Percentiles rank a stretch among this genome's conserved stretches.
Conservation (phyloP, 106 monocot genomes). For the Allium cepa region DNA sequence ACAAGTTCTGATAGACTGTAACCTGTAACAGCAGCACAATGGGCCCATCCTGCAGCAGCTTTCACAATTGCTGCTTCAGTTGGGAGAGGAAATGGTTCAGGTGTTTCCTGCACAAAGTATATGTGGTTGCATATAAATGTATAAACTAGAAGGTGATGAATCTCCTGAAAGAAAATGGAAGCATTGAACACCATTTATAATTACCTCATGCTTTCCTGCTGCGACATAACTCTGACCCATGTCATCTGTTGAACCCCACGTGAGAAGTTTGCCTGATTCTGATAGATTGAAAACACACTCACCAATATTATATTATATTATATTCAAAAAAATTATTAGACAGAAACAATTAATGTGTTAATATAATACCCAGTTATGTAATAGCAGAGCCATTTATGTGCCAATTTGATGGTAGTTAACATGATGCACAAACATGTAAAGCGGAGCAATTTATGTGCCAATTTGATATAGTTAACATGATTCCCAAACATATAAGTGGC, state of each 20-base stretch:
- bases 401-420: no score
- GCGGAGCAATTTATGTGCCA: no score
- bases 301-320: no score
- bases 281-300: background rate
- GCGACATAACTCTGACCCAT: constrained; percentile 89
- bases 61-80: constrained; percentile 47
- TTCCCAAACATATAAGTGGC: no score
- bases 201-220: constrained; percentile 92
- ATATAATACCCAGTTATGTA: no score
- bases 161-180: background rate
- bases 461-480: no score
- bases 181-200: background rate
- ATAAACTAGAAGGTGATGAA: background rate
- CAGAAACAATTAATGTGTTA: no score
- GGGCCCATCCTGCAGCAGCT: constrained; percentile 96
- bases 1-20: background rate
- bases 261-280: constrained; percentile 89
- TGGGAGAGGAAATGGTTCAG: constrained; percentile 82
- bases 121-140: background rate
- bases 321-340: no score
- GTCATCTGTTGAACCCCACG: constrained; percentile 98
- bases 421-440: no score
- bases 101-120: constrained; percentile 47
- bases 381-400: no score
- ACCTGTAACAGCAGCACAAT: constrained; percentile 90